Percentiles rank a stretch among this genome's conserved stretches.
Conservation (phyloP, 164 flowering plant genomes). For the Platanus orientalis region DNA sequence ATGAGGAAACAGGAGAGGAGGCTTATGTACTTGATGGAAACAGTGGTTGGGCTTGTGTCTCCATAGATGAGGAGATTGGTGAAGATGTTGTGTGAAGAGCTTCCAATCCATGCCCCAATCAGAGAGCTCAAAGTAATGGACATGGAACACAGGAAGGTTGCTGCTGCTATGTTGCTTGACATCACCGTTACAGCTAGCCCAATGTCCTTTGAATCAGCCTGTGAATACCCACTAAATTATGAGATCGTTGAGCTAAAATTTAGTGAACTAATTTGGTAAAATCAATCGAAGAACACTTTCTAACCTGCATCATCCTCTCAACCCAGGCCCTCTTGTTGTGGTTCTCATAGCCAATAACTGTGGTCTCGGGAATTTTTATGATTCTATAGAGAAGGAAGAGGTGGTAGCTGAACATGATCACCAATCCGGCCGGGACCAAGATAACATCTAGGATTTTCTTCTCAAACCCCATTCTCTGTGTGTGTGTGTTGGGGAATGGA, state of each 20-base stretch:
- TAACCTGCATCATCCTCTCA: constrained; percentile 55
- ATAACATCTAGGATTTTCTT: constrained; percentile 52
- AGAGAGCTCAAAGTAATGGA: constrained; percentile 53
- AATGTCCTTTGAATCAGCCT: constrained; percentile 35
- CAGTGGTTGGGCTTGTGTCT: constrained; percentile 36
- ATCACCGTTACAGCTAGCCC: constrained; percentile 37
- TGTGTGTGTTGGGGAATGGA: too few species aligned
- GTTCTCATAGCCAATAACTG: constrained; percentile 67
- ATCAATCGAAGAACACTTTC: not conserved
- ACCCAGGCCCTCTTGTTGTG: constrained; percentile 68
- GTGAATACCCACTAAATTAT: constrained; percentile 5
- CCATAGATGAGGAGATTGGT: constrained; percentile 41
- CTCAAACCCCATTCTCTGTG: constrained; percentile 30
- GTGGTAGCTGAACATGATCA: constrained; percentile 59
- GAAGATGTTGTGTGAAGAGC: constrained; percentile 34
- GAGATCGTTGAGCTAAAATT: not conserved
- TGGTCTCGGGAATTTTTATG: constrained; percentile 37
- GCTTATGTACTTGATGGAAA: constrained; percentile 47
- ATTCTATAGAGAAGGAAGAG: constrained; percentile 51
- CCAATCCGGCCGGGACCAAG: constrained; percentile 55
- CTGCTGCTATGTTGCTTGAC: constrained; percentile 41
- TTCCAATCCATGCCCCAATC: constrained; percentile 63
- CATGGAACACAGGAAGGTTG: constrained; percentile 47
- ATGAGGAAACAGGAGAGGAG: constrained; percentile 48
- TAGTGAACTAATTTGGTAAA: too few species aligned